Base-by-base conservation (phyloP, 2,329 filamentous ascomycete species). In the Claviceps purpurea region DNA sequence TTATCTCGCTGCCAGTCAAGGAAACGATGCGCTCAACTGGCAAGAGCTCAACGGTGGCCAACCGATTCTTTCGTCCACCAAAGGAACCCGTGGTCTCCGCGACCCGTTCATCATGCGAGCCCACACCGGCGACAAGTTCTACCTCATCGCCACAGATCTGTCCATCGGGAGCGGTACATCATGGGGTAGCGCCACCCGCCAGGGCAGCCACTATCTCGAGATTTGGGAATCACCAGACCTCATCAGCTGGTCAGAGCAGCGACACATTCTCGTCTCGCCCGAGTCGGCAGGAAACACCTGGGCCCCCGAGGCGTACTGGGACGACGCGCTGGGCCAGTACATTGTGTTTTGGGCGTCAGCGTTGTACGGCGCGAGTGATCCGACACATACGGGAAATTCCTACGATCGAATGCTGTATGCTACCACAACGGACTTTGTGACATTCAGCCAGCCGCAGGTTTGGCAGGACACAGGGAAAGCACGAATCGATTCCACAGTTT, bases 81-180 rank as follows among this genome's bases (percentile, higher is more conserved):
- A 37, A 16, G 48, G 48, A 42, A 50, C 48, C 4, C 22, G 18
- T 16, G 48, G 48, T 13, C 24, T 50, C n/a, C 48, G 48, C 13
- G 48, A 50, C 24, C 48, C 48, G 5, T 50, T 50, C 48, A 43
- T 50, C 26, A 50, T 50, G 18, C 48, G 48, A 20, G 20, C 48
- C 39, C 48, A 50, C 5, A 50, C 39, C n/a, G 48, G 48, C 47
- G 47, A 49, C 40, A 50, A 37, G n/a, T 50, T 50, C 37, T 50
- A 42, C 40, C 39, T 50, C 26, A 34, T 50, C 13, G 48, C 48
- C n/a, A 50, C 48, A 26, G 48, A 50, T 37, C 39, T 50, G 22
- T 50, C 48, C 24, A 43, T 50, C 39, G 48, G 48, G 14, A 50
- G 48, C 39, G 48, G 48, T n/a, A 50, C 48, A 11, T 37, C 48